Evolutionary conservation across 2,329 filamentous ascomycete genomes (phyloP), one percentile per base, ranked within the genome.

Genomic region (Colletotrichum sp.): DNA sequence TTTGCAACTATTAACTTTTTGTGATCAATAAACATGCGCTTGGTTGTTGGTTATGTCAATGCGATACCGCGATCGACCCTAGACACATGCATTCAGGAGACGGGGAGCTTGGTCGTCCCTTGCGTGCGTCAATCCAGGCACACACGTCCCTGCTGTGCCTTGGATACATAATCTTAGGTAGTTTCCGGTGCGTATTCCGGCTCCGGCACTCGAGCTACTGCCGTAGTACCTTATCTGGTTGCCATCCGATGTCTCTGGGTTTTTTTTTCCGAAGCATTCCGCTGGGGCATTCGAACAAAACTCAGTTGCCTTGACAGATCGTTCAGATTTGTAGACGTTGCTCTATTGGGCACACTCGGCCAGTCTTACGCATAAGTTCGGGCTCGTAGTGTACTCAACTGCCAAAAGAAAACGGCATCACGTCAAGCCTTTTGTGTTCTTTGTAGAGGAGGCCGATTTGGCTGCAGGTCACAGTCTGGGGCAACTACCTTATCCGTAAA

Each of bases 11-110:
- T 36, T 26, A 38, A 34, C 61, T 38, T 18, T 24, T 24, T 15
- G n/a, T 32, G 24, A 16, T 12, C 62, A 48, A 38, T 64, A 66
- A 66, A 52, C 30, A 56, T 56, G 21, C 65, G 48, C 43, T 55
- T 26, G 28, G 36, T 32, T 32, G 10, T 13, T n/a, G 26, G 12
- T 38, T 32, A 28, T 16, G 43, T 52, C 62, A 62, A 30, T 68
- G 73, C 73, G 56, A 75, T 68, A 68, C 70, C 70, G 73, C 38
- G 21, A 28, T 48, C 38, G 56, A 32, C 38, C 26, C 43, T 36
- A 28, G 30, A 15, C 43, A 34, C 26, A 28, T 48, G 24, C 43
- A 38, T 8, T 21, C 13, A 52, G 43, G 43, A 34, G 64, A 28
- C 24, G 48, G 43, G 30, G 43, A 75, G 56, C 64, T 67, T 36